A percentile compares a stretch with the other conserved stretches of the same genome.
Evolutionary conservation across 768 basidiomycete genomes (phyloP).

Genomic region (Pleurotus ostreatus): DNA sequence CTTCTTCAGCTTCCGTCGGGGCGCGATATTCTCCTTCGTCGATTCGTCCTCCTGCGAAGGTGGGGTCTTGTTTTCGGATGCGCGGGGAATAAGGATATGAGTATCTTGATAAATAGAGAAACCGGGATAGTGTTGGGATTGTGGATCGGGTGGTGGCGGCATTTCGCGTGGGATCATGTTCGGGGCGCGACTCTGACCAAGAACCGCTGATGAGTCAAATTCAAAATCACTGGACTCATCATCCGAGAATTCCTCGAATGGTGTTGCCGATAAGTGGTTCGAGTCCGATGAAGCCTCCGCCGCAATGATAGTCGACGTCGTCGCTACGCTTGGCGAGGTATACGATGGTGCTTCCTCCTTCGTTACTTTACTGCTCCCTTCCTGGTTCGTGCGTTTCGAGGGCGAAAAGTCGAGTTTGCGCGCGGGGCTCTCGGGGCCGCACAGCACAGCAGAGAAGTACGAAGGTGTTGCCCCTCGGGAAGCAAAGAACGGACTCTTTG

Average conservation of each 20-base stretch:
- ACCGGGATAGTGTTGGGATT: conserved; percentile 46
- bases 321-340: conserved; percentile 9
- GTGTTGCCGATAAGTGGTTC: neutral
- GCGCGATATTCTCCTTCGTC: conserved; percentile 55
- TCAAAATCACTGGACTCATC: neutral
- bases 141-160: conserved; percentile 28
- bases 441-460: conserved; percentile 21
- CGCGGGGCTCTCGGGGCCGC: conserved; percentile 38
- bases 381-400: conserved; percentile 23
- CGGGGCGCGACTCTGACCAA: neutral
- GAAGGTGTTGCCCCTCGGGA: conserved; percentile 19
- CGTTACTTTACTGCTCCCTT: neutral
- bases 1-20: conserved; percentile 44
- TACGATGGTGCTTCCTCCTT: conserved; percentile 7
- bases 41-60: conserved; percentile 10
- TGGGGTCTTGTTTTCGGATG: conserved; percentile 9
- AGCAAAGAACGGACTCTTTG: conserved; percentile 29
- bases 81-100: conserved; percentile 10
- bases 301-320: neutral
- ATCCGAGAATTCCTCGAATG: conserved; percentile 6
- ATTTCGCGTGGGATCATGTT: conserved; percentile 20
- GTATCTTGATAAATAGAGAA: conserved; percentile 15
- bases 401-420: conserved; percentile 50
- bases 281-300: neutral
- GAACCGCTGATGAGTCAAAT: neutral